Percentiles rank a stretch among this genome's conserved stretches.
Conservation (phyloP, 768 basidiomycete genomes). For the Lactifluus piperatus region DNA sequence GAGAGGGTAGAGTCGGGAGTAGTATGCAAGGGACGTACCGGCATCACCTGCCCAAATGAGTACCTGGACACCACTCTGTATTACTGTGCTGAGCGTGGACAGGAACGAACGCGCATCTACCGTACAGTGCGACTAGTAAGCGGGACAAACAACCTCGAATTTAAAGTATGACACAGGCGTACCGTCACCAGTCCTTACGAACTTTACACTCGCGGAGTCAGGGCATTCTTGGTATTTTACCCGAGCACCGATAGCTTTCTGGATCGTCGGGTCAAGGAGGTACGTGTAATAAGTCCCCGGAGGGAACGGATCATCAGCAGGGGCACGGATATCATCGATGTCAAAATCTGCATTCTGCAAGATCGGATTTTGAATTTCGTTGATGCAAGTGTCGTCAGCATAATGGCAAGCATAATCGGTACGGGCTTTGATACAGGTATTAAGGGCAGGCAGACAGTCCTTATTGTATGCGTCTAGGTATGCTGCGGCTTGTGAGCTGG, state of each 20-base stretch:
- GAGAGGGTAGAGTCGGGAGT: not conserved
- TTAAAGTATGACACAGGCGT: conserved; percentile 23
- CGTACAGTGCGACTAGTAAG: conserved; percentile 29
- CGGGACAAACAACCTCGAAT: not conserved
- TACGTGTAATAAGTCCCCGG: conserved; percentile 25
- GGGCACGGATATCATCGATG: conserved; percentile 35
- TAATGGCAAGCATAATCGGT: conserved; percentile 37
- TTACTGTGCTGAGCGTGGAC: not conserved
- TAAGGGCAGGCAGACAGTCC: conserved; percentile 40
- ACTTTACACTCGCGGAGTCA: conserved; percentile 30
- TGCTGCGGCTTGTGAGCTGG: not conserved
- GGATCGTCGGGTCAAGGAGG: conserved; percentile 20
- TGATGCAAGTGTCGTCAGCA: conserved; percentile 41
- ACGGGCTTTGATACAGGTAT: conserved; percentile 36
- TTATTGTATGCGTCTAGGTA: not conserved
- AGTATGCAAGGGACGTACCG: conserved; percentile 14
- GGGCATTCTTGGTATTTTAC: conserved; percentile 29
- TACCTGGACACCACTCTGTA: conserved; percentile 29
- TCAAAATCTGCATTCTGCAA: conserved; percentile 37
- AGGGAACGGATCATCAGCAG: conserved; percentile 33
- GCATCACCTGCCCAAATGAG: conserved; percentile 40
- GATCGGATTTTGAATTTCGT: conserved; percentile 37
- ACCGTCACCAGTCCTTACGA: conserved; percentile 39
- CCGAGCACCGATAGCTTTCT: conserved; percentile 30
- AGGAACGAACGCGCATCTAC: not conserved